Evolutionary conservation across 495 filamentous ascomycete species (phyloP).

Genomic region (Neurospora sp.): DNA sequence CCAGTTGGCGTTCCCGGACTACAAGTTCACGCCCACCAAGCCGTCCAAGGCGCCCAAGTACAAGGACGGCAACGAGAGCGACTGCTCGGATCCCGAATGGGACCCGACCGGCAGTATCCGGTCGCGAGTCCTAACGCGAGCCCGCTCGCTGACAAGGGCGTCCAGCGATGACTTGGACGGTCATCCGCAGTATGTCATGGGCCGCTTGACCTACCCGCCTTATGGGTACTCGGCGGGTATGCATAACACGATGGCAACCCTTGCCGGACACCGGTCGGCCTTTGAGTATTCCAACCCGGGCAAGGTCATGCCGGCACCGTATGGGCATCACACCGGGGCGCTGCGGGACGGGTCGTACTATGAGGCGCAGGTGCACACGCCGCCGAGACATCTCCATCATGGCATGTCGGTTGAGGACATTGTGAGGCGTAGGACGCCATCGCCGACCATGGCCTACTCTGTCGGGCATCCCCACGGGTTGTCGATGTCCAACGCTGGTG

Average conservation of each 20-base stretch:
- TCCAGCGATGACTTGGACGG: constrained; percentile 18
- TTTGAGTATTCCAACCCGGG: constrained; percentile 56
- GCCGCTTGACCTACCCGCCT: constrained; percentile 17
- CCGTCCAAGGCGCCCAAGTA: constrained; percentile 40
- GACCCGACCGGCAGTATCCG: background rate
- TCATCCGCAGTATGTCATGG: constrained; percentile 27
- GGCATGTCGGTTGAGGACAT: constrained; percentile 41
- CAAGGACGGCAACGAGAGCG: constrained; percentile 30
- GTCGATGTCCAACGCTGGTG: background rate
- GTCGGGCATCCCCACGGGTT: background rate
- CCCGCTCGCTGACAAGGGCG: constrained; percentile 20
- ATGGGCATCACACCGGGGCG: constrained; percentile 40
- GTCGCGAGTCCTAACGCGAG: constrained; percentile 13
- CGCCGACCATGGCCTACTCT: constrained; percentile 24
- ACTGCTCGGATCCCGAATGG: constrained; percentile 29
- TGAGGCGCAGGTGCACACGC: constrained; percentile 42
- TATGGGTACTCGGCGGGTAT: constrained; percentile 16
- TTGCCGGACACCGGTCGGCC: constrained; percentile 39
- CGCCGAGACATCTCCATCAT: constrained; percentile 24
- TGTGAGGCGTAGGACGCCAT: constrained; percentile 36
- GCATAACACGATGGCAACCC: constrained; percentile 23
- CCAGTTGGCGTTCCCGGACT: constrained; percentile 74
- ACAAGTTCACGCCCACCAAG: constrained; percentile 91
- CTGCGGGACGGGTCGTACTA: constrained; percentile 45
- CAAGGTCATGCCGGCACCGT: constrained; percentile 43